Base-by-base conservation (phyloP, 2,329 filamentous ascomycete species). In the Aspergillus hiratsukae region DNA sequence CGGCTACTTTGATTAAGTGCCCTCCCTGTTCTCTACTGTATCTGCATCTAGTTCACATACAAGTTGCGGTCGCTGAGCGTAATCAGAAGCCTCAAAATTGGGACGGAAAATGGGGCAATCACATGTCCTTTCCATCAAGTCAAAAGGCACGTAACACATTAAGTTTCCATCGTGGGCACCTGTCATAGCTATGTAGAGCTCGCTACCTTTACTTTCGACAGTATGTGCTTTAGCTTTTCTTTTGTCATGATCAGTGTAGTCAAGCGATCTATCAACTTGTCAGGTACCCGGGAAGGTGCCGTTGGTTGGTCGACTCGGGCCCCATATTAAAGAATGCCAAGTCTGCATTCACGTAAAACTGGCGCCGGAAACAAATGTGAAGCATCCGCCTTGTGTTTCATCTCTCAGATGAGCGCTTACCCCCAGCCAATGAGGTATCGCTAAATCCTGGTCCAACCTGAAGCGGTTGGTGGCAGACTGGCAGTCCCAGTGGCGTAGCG, bases 311-410 rank as follows among this genome's bases (percentile, higher is more conserved):
- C 40, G 17, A 37, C 14, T 37, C 14, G 2, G 31, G 31, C 14
- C 31, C 31, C 31, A 7, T 37, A 37, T 17, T 37, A 56, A 62
- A 58, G 57, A 55, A 57, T 56, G 60, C 63, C 63, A 65, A 65
- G 61, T 35, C 58, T 61, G 61, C 65, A 64, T 64, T 51, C 60
- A 62, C 59, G 64, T 70, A 62, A 72, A 72, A 71, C 69, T 70
- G 67, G 66, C 68, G 66, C 68, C 63, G 66, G 64, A 60, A 56
- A 68, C 61, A 64, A 62, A 59, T 55, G 55, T 71, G 67, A 72
- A 71, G 68, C 69, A 71, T 64, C 66, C 61, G 64, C 68, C 61
- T 55, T 59, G 64, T 61, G 69, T 72, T 72, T 72, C 69, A 71
- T 62, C 61, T 27, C 59, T 49, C 35, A 37, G 55, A 63, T 67